These are phyloP conservation scores for Nakazawaea ambrosiae DNA, from an alignment of 805 yeast genomes.

Conservation along the genomic window DNA sequence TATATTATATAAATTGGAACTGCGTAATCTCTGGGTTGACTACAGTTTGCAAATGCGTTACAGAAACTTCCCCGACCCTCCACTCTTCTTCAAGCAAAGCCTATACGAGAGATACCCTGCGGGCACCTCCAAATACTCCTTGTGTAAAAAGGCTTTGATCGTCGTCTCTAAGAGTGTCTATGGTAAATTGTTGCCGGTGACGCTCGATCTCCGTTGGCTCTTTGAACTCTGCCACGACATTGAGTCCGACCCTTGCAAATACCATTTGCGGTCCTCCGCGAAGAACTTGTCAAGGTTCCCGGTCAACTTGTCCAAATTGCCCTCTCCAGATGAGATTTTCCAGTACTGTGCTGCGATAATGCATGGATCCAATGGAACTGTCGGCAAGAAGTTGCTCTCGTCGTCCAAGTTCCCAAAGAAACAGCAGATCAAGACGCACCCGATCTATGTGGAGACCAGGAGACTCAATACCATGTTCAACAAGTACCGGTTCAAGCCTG, in stretches of 20 bases:
- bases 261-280: slow-evolving; percentile 32
- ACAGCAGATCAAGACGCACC: slow-evolving; percentile 12
- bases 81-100: slow-evolving; percentile 29
- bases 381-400: slow-evolving; percentile 11
- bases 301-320: slow-evolving; percentile 12
- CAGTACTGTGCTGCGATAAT: slow-evolving; percentile 16
- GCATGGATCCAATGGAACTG: slow-evolving; percentile 17
- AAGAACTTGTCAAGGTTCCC: slow-evolving; percentile 15
- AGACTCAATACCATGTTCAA: neutral
- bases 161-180: slow-evolving; percentile 28
- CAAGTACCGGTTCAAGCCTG: neutral
- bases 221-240: slow-evolving; percentile 36
- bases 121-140: slow-evolving; percentile 41
- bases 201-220: slow-evolving; percentile 24
- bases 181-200: slow-evolving; percentile 30
- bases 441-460: slow-evolving; percentile 1
- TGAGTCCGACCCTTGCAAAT: slow-evolving; percentile 38
- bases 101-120: slow-evolving; percentile 43
- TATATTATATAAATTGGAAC: slow-evolving; percentile 33
- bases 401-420: slow-evolving; percentile 18
- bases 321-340: slow-evolving; percentile 12
- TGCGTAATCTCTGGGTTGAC: slow-evolving; percentile 29
- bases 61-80: slow-evolving; percentile 33
- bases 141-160: slow-evolving; percentile 33
- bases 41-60: slow-evolving; percentile 25